Percentiles rank a stretch among this genome's conserved stretches.
Conservation (phyloP, 805 yeast genomes). For the Tetrapisispora namnaoensis region DNA sequence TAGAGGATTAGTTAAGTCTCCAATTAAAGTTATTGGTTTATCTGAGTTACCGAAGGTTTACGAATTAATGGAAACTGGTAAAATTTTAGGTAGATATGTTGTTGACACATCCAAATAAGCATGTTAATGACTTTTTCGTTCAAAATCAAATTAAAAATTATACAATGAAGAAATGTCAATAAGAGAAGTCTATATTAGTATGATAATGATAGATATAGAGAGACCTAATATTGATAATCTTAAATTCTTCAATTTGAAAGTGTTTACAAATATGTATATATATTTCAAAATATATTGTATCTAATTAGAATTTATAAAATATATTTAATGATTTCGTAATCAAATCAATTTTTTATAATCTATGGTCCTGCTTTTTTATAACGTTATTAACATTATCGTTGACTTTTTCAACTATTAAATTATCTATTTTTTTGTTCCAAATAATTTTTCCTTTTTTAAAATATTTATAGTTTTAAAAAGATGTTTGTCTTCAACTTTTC, state of each 20-base stretch:
- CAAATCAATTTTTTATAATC: background rate
- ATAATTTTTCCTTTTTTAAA: conserved; percentile 13
- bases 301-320: too few relatives aligned
- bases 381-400: conserved; percentile 17
- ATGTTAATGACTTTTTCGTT: background rate
- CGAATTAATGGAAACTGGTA: conserved; percentile 46
- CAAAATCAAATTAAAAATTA: too few relatives aligned
- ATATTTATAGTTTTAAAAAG: conserved; percentile 10
- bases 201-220: background rate
- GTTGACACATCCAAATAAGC: conserved; percentile 59
- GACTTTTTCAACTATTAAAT: conserved; percentile 14
- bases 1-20: conserved; percentile 57
- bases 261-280: too few relatives aligned
- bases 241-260: background rate
- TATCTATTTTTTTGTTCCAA: conserved; percentile 4
- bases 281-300: too few relatives aligned
- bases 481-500: background rate
- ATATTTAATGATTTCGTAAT: too few relatives aligned
- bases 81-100: conserved; percentile 71
- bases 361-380: conserved; percentile 6
- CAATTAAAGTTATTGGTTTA: conserved; percentile 49
- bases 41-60: conserved; percentile 44
- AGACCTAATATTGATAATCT: background rate
- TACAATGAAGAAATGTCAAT: background rate
- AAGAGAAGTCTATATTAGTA: background rate